Base-by-base conservation (phyloP, 306 rosid species). In the Cotoneaster glaucophyllus region DNA sequence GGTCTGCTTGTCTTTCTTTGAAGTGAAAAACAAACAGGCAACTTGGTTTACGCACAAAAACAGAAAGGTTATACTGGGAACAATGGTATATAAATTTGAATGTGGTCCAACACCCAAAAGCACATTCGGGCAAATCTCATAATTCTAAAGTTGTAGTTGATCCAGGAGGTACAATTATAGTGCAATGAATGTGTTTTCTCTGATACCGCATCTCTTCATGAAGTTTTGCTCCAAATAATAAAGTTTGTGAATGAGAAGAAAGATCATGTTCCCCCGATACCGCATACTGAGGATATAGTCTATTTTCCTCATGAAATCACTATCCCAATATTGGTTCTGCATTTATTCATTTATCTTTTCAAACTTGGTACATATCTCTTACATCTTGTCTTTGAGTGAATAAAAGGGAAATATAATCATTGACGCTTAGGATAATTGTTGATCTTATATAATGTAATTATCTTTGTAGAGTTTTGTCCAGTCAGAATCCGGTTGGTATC, bases 161-260 rank as follows among this genome's bases (percentile, higher is more conserved):
- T 75, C 88, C 97, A 1, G 96, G 90, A 86, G 97, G 97, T 92
- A 73, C 72, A 70, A 50, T 81, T 78, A 24, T 56, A 65, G 26
- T 59, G 58, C 1, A 4, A 77, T 52, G 21, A 75, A 78, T 61
- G 31, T 34, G 57, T 72, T 73, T 72, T 82, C 25, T 69, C 56
- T 24, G 10, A 32, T 77, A 45, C 74, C 72, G 77, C 44, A 58
- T 50, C 84, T 64, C 29, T 28, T 28, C 29, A 28, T 28, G 29
- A 28, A 28, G 29, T 28, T 28, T 28, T 28, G 29, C 2, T 28
- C 29, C 29, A 28, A 28, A 88, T 95, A 68, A 91, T 95, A 79
- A 95, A 95, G 74, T 95, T 95, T 61, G 97, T 95, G 84, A 90
- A 95, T 44, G 99, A 95, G 88, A 95, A 95, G 82, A 95, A 89